Evolutionary conservation across 1,284 basidiomycete genomes (phyloP), one percentile per base, ranked within the genome.

Genomic region (Cutaneotrichosporon cutaneum): DNA sequence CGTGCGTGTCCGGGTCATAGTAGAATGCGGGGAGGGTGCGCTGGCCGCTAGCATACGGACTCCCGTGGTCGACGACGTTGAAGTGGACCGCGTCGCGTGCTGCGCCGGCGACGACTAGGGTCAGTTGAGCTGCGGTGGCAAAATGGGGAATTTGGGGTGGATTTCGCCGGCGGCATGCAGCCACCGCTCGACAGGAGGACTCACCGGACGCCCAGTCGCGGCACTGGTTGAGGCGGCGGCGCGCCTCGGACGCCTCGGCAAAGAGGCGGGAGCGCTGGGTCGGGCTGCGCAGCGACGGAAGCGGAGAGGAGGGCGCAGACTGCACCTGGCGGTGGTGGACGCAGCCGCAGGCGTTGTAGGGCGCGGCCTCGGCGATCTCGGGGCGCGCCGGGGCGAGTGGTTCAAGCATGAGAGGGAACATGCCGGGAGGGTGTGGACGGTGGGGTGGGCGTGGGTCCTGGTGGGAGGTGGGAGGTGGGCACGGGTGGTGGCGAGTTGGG

Each of bases 191-290:
- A 42, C 8, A 14, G 35, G n/a, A 8, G 33, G 13, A 61, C 60
- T 54, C 56, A 62, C 61, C 56, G 18, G 47, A 58, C 6, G 56
- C 61, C 61, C 61, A 62, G 27, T 44, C 61, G 45, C 56, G 60
- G 33, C 60, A 61, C 44, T 61, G 60, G 21, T 61, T 55, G 55
- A 57, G 45, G 22, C 60, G 56, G 47, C 56, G 56, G 13, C 47
- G 44, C 8, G 45, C 26, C 35, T 58, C 47, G 30, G 27, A 18
- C 1, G 56, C 56, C 32, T 50, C 45, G 3, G 56, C 56, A 16
- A 58, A 39, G 18, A 58, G 30, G 33, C 32, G 30, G 47, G n/a
- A 30, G 35, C 44, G 33, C 22, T 56, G 14, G 42, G 24, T 22
- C 18, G 32, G 30, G n/a, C 21, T 53, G 32, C 33, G 32, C 33